Evolutionary conservation across 352 stramenopile genomes (phyloP).

Genomic region (Albugo candida): DNA sequence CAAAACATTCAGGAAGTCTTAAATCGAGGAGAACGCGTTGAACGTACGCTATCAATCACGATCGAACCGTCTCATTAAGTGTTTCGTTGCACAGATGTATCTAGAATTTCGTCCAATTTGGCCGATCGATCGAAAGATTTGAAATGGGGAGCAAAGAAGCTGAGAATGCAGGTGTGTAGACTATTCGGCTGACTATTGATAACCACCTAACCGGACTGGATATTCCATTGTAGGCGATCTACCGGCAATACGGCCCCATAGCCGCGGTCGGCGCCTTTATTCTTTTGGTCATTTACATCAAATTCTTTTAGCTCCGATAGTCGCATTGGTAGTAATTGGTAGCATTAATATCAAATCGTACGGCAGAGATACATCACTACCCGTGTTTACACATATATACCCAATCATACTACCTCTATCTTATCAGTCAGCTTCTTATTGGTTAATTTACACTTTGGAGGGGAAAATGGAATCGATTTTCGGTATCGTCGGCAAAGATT

Average conservation of each 20-base stretch:
- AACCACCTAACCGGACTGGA: neutral
- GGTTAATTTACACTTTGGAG: neutral
- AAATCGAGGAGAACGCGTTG: slow-evolving; percentile 76
- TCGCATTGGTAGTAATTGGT: no score
- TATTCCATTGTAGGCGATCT: slow-evolving; percentile 28
- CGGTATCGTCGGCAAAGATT: slow-evolving; percentile 80
- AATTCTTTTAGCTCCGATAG: slow-evolving; percentile 49
- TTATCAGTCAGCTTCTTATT: neutral
- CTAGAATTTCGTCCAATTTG: slow-evolving; percentile 78
- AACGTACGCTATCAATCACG: slow-evolving; percentile 29
- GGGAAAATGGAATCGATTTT: slow-evolving; percentile 68
- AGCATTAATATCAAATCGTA: no score
- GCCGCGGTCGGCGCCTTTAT: slow-evolving; percentile 65
- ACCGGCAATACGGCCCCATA: slow-evolving; percentile 73
- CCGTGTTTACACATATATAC: no score
- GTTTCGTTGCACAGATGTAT: slow-evolving; percentile 37
- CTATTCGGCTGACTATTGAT: slow-evolving; percentile 2
- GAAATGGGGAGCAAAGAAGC: slow-evolving; percentile 93
- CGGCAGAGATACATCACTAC: no score
- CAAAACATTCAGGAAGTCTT: slow-evolving; percentile 95
- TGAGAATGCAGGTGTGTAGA: slow-evolving; percentile 43
- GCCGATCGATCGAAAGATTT: slow-evolving; percentile 90
- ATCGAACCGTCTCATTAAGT: neutral
- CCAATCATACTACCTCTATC: neutral
- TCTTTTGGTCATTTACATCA: slow-evolving; percentile 80